Conservation (phyloP, 2,329 filamentous ascomycete genomes). For the Colletotrichum sp. region DNA sequence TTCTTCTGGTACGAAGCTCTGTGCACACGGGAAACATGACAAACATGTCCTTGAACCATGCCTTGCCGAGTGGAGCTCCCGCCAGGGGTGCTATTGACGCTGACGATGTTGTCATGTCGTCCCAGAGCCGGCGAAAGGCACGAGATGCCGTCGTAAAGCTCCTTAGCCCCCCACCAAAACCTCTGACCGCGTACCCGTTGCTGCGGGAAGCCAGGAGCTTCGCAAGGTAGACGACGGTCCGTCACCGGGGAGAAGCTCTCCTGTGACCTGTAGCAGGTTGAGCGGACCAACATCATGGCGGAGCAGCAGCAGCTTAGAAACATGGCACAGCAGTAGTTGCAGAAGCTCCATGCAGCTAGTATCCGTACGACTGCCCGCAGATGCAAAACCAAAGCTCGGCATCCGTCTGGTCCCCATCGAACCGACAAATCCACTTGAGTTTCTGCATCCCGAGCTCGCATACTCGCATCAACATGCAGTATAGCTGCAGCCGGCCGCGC, state of each 20-base stretch:
- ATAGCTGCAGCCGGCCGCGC: slow-evolving; percentile 11
- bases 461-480: slow-evolving; percentile 7
- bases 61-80: not conserved
- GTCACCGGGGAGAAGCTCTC: not conserved
- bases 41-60: slow-evolving; percentile 11
- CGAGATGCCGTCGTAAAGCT: not conserved
- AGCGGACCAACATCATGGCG: not conserved
- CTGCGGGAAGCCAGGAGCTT: slow-evolving; percentile 2
- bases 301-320: slow-evolving; percentile 9
- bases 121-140: not conserved
- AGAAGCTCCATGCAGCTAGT: slow-evolving; percentile 3
- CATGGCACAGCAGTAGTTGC: slow-evolving; percentile 11
- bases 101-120: slow-evolving; percentile 9
- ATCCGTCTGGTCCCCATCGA: not conserved
- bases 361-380: not conserved
- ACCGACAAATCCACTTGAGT: not conserved
- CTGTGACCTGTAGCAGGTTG: not conserved
- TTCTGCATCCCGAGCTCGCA: not conserved
- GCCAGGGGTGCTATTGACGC: not conserved
- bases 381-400: slow-evolving; percentile 9
- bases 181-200: not conserved
- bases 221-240: not conserved
- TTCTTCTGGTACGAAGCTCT: slow-evolving; percentile 2
- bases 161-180: not conserved
- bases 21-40: slow-evolving; percentile 11